Conservation (phyloP, 2,329 filamentous ascomycete species). For the Fusarium nurragi region DNA sequence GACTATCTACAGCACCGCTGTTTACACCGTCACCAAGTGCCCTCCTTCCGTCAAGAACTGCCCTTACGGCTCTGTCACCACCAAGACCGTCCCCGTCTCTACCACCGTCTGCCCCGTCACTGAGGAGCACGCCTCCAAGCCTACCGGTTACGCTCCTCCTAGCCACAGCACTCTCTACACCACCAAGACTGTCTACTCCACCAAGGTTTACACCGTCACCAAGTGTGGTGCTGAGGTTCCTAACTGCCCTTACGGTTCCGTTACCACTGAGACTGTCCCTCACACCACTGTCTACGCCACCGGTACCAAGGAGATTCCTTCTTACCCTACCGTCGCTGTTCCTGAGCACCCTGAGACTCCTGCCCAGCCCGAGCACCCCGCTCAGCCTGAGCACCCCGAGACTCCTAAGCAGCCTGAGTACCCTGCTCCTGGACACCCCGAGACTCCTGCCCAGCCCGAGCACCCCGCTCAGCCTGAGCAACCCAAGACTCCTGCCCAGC, state of each 20-base stretch:
- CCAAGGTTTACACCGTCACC: conserved; percentile 48
- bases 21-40: conserved; percentile 31
- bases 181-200: conserved; percentile 47
- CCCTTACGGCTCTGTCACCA: conserved; percentile 32
- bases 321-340: conserved; percentile 28
- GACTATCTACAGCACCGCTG: conserved; percentile 31
- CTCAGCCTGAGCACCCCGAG: conserved; percentile 1
- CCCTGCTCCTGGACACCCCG: conserved; percentile 5
- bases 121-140: conserved; percentile 28
- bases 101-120: conserved; percentile 36
- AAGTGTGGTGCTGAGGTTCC: conserved; percentile 45
- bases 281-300: conserved; percentile 27
- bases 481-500: conserved; percentile 11
- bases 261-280: conserved; percentile 41
- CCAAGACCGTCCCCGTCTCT: conserved; percentile 31
- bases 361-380: conserved; percentile 13
- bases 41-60: conserved; percentile 47
- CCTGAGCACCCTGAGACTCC: conserved; percentile 8
- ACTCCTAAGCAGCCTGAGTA: conserved; percentile 1
- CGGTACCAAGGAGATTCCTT: conserved; percentile 33
- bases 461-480: conserved; percentile 6
- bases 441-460: conserved; percentile 19
- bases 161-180: conserved; percentile 42
- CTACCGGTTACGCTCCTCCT: conserved; percentile 32
- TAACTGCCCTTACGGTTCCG: conserved; percentile 47